These are phyloP conservation scores for Pythium rishiriense DNA, from an alignment of 352 stramenopile genomes.

Conservation along the genomic window DNA sequence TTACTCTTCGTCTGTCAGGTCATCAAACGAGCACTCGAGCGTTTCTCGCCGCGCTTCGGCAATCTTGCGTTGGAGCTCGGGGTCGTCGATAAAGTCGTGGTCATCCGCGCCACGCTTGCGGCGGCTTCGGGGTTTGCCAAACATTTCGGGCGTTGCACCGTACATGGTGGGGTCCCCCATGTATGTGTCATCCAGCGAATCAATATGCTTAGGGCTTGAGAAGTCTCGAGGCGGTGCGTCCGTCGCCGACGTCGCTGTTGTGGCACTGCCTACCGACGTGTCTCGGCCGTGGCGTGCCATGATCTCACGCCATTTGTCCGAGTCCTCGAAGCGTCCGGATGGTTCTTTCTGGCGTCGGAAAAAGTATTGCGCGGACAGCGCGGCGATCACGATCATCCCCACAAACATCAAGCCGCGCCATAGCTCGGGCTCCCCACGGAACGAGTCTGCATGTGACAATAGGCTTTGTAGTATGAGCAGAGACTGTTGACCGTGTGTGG, in stretches of 20 bases:
- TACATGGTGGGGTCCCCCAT: conserved; percentile 21
- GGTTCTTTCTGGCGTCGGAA: conserved; percentile 13
- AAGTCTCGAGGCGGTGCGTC: neutral
- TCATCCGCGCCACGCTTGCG: neutral
- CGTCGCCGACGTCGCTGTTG: neutral
- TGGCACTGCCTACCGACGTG: neutral
- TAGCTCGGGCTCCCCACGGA: neutral
- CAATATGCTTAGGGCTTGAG: neutral
- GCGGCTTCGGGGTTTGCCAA: conserved; percentile 17
- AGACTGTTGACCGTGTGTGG: neutral
- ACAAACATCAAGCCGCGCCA: conserved; percentile 17
- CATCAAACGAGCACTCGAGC: conserved; percentile 39
- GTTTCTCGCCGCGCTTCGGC: conserved; percentile 33
- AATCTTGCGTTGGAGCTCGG: conserved; percentile 30
- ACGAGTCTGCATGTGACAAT: neutral
- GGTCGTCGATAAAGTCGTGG: neutral
- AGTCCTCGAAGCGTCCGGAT: neutral
- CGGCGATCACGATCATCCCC: conserved; percentile 4
- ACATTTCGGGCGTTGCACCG: conserved; percentile 11
- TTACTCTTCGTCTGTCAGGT: conserved; percentile 23
- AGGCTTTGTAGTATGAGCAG: conserved; percentile 20
- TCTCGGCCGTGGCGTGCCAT: conserved; percentile 3
- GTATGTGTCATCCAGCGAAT: neutral
- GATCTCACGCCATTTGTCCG: conserved; percentile 12
- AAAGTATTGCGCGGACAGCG: conserved; percentile 15